Conservation (phyloP, 2,329 filamentous ascomycete genomes). For the Aureobasidium lini region DNA sequence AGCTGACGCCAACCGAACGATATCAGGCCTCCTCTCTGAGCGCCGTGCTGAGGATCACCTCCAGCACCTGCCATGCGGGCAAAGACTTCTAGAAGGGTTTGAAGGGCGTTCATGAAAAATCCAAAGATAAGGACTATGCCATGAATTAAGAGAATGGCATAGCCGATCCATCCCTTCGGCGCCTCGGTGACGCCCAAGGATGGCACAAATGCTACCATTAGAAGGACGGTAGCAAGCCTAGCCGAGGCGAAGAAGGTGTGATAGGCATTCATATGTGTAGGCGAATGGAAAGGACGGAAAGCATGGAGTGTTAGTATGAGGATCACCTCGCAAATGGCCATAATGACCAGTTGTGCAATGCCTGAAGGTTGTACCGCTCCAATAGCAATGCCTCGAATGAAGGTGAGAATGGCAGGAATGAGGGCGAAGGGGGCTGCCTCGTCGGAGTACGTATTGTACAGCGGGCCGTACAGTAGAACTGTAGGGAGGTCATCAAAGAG, state of each 20-base stretch:
- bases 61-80: conserved; percentile 78
- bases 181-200: conserved; percentile 70
- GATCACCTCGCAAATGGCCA: conserved; percentile 91
- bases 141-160: conserved; percentile 80
- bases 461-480: conserved; percentile 78
- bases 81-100: conserved; percentile 82
- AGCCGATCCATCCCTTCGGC: conserved; percentile 89
- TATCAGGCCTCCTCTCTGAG: conserved; percentile 57
- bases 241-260: conserved; percentile 76
- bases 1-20: conserved; percentile 84
- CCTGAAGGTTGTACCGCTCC: conserved; percentile 89
- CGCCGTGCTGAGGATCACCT: conserved; percentile 48
- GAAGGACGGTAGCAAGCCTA: conserved; percentile 58
- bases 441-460: conserved; percentile 97
- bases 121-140: conserved; percentile 78
- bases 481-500: conserved; percentile 91
- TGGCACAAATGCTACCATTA: conserved; percentile 65
- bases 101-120: conserved; percentile 85
- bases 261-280: conserved; percentile 96
- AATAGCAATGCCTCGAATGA: conserved; percentile 81
- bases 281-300: conserved; percentile 80
- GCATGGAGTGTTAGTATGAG: conserved; percentile 79
- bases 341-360: conserved; percentile 82
- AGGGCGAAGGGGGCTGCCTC: conserved; percentile 85
- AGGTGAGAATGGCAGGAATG: conserved; percentile 75